Base-by-base conservation (phyloP, 805 yeast genomes). In the Komagataella ulmi region DNA sequence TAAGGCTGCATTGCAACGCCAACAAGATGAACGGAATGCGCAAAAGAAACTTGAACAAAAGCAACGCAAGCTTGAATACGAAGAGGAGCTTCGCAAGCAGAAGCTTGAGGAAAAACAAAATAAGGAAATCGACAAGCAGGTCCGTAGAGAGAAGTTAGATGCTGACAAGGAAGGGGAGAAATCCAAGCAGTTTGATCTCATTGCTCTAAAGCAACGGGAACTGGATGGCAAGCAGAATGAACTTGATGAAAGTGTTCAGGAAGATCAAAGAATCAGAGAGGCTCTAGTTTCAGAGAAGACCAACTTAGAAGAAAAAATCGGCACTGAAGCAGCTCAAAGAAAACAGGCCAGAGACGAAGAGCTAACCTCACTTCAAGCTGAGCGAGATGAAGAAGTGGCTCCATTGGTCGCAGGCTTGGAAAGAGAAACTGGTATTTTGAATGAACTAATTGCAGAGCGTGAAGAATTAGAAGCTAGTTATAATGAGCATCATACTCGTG, bases 1-100 rank as follows among this genome's bases (percentile, higher is more conserved):
- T 48, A 83, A 85, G 61, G 95, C 95, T 18, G 72, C 67, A 19
- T 75, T 77, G 49, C 91, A 88, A 67, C 79, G 95, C 53, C 68
- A 69, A 46, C 65, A 69, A 48, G 87, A 83, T 64, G 71, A 69
- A 50, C 65, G 69, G 53, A 61, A 65, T 52, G 56, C 66, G 48
- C 72, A 74, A 52, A 69, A 65, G 47, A 72, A 68, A 45, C 68
- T 70, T 58, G 73, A 71, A 57, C 60, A 63, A 46, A 65, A 70
- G 54, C 72, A 71, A 58, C 67, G 65, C 54, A 66, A 67, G 54
- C 56, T 60, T 44, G 54, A 53, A 49, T 60, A 57, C 44, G 59
- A 61, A 48, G 59, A 56, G 45, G 75, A 75, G 56, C 72, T 69
- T 51, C 65, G 67, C 52, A 67, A 65, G 50, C 65, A 65, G 46